Evolutionary conservation across 345 rosid species (phyloP), one percentile per base, ranked within the genome.

Genomic region (Brassica juncea): DNA sequence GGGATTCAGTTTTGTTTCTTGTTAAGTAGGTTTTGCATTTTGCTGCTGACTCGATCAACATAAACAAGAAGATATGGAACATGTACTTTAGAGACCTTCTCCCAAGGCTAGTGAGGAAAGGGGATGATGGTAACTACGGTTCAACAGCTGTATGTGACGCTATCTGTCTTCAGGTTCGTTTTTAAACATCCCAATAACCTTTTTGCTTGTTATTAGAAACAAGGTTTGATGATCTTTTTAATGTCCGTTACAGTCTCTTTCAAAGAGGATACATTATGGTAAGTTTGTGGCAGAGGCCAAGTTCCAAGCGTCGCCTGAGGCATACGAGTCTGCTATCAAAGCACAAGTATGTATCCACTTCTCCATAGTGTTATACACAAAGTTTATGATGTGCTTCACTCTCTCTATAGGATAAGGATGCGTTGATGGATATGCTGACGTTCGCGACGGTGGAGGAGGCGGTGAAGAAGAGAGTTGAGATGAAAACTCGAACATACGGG

Each of bases 61-160:
- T 95, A 70, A 95, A 95, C 66, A 77, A 70, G 35, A 77, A 89
- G 82, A 86, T 95, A 16, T 93, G 98, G 99, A 82, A 86, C 76
- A 80, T 93, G 93, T 95, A 95, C 77, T 95, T 95, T 57, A 82
- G 86, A 77, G 93, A 91, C 81, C 87, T 95, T 60, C 73, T 95
- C 16, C 98, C 98, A 1, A 86, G 94, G 72, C 71, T 95, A 78
- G 97, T 88, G 35, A 84, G 80, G 78, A 83, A 88, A 80, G 99
- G 97, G 23, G 85, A 91, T 82, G 99, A 95, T 84, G 97, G 99
- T 27, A 95, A 95, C 39, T 90, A 83, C 71, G 99, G 99, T 25
- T 93, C 98, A 64, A 80, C 97, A 42, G 99, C 98, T 66, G 94
- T 93, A 70, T 93, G 99, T 80, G 99, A 95, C 67, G 90, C 98